A percentile compares a stretch with the other conserved stretches of the same genome.
Conservation (phyloP, 805 yeast species). For the Metschnikowia orientalis region DNA sequence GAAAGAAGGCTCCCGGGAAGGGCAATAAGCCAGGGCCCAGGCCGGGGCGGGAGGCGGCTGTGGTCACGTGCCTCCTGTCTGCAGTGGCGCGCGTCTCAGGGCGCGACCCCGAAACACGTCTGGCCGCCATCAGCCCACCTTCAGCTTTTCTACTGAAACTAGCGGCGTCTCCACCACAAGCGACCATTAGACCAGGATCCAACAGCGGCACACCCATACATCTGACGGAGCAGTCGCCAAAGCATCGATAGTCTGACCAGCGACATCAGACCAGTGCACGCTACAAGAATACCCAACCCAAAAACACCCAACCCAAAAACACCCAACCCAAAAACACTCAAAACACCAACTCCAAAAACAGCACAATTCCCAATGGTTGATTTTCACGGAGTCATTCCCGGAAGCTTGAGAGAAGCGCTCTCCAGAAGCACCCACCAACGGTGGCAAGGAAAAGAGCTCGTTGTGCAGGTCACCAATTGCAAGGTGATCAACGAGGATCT, state of each 20-base stretch:
- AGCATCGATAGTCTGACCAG: too few relatives aligned
- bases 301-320: too few relatives aligned
- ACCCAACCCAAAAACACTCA: not conserved
- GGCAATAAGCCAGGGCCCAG: too few relatives aligned
- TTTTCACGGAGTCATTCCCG: constrained; percentile 22
- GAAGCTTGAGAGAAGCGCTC: constrained; percentile 24
- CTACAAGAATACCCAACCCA: too few relatives aligned
- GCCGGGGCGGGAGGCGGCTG: too few relatives aligned
- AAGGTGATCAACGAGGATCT: constrained; percentile 27
- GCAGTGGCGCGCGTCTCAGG: constrained; percentile 6
- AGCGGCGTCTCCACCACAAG: too few relatives aligned
- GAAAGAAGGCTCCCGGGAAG: too few relatives aligned
- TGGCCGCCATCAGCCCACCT: not conserved
- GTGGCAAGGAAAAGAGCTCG: constrained; percentile 28
- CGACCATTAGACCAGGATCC: too few relatives aligned
- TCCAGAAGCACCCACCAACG: constrained; percentile 18
- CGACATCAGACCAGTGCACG: too few relatives aligned
- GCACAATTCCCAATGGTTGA: constrained; percentile 11
- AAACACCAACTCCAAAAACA: not conserved
- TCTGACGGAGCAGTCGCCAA: too few relatives aligned
- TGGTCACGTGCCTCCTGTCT: not conserved
- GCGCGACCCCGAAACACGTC: constrained; percentile 5
- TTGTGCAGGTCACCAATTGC: constrained; percentile 32
- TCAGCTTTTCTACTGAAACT: too few relatives aligned
- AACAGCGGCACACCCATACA: too few relatives aligned